Conservation (phyloP, 495 filamentous ascomycete species). For the Xanthoparmelia taractica region DNA sequence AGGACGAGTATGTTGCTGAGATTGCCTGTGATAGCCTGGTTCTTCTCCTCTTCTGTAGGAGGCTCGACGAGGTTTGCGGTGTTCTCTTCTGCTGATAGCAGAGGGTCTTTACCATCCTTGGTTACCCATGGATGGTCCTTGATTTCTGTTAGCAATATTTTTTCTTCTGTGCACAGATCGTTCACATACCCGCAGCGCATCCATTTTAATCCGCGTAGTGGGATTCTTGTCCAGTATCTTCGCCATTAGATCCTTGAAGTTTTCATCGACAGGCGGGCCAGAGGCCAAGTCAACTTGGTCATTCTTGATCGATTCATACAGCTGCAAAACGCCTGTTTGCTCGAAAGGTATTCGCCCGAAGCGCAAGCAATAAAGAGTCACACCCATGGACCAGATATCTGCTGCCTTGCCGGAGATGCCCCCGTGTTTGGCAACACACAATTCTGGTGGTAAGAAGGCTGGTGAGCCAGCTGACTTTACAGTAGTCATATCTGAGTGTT, state of each 20-base stretch:
- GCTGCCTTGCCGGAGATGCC: conserved; percentile 82
- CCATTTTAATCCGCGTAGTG: conserved; percentile 70
- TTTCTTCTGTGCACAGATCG: not conserved
- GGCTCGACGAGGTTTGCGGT: conserved; percentile 67
- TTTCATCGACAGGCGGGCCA: conserved; percentile 38
- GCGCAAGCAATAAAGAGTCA: conserved; percentile 84
- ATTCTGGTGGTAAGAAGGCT: conserved; percentile 87
- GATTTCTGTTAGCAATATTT: conserved; percentile 20
- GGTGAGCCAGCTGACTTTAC: conserved; percentile 92
- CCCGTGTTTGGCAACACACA: conserved; percentile 84
- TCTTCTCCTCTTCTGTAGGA: conserved; percentile 83
- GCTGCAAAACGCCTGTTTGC: conserved; percentile 64
- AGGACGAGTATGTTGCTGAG: conserved; percentile 77
- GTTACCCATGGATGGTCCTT: conserved; percentile 96
- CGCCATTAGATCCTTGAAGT: conserved; percentile 60
- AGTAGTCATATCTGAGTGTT: conserved; percentile 79
- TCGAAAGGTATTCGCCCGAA: conserved; percentile 86
- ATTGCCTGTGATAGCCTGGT: conserved; percentile 81
- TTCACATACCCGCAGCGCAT: conserved; percentile 62
- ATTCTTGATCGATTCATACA: conserved; percentile 79
- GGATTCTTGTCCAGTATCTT: conserved; percentile 71
- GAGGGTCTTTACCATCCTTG: conserved; percentile 64
- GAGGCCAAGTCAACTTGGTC: conserved; percentile 38
- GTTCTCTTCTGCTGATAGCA: conserved; percentile 80
- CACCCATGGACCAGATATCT: conserved; percentile 98